A percentile compares a stretch with the other conserved stretches of the same genome.
These are phyloP conservation scores for Fusarium duplospermum DNA, from an alignment of 2,329 filamentous ascomycete species.

Conservation along the genomic window DNA sequence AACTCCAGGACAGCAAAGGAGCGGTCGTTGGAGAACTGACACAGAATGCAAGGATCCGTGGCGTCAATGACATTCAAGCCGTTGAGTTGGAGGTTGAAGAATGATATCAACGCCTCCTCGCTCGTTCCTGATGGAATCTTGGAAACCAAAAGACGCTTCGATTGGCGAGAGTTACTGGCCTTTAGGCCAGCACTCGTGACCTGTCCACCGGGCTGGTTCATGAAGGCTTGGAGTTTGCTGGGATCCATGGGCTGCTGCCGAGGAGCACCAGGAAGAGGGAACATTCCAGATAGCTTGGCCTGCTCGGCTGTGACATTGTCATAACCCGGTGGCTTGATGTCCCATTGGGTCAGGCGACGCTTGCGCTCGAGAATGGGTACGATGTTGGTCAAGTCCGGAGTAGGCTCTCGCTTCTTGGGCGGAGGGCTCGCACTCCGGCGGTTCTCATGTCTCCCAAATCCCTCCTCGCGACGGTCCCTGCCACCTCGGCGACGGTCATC, in stretches of 20 bases:
- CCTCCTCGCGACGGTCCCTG: slow-evolving; percentile 57
- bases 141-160: slow-evolving; percentile 89
- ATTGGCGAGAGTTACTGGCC: slow-evolving; percentile 91
- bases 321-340: slow-evolving; percentile 98
- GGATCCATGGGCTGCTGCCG: slow-evolving; percentile 96
- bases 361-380: slow-evolving; percentile 86
- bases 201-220: slow-evolving; percentile 84
- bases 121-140: slow-evolving; percentile 80
- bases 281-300: slow-evolving; percentile 99
- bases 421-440: slow-evolving; percentile 84
- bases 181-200: slow-evolving; percentile 83
- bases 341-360: slow-evolving; percentile 97
- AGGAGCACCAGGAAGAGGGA: slow-evolving; percentile 94
- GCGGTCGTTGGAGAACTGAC: slow-evolving; percentile 82
- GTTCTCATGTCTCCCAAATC: slow-evolving; percentile 55
- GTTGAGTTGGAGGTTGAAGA: slow-evolving; percentile 97
- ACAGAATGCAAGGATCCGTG: slow-evolving; percentile 85
- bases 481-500: slow-evolving; percentile 65
- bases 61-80: slow-evolving; percentile 92
- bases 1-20: slow-evolving; percentile 92
- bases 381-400: slow-evolving; percentile 90
- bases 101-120: slow-evolving; percentile 81
- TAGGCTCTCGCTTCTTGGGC: slow-evolving; percentile 92
- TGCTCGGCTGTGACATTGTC: slow-evolving; percentile 98
- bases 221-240: slow-evolving; percentile 92